phyloP scores from a whole-genome alignment of 2,329 filamentous ascomycete species.

The Colletotrichum tamarilloi region DNA sequence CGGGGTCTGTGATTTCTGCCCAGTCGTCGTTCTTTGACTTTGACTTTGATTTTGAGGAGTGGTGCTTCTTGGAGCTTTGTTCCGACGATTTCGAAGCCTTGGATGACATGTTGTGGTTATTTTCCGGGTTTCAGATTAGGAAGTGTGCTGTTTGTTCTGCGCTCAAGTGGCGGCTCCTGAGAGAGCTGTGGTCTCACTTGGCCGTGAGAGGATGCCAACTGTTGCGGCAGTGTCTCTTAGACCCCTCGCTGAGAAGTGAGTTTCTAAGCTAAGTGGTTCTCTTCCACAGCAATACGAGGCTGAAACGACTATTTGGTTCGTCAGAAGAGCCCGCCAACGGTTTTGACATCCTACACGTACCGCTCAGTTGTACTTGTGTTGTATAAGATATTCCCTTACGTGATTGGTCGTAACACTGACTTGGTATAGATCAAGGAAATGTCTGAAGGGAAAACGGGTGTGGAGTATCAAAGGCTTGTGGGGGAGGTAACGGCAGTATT shows the following conservation, averaged over 20 bases:
- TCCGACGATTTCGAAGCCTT: constrained; percentile 40
- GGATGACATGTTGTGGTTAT: constrained; percentile 44
- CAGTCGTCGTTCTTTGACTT: constrained; percentile 70
- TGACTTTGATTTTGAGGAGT: constrained; percentile 51
- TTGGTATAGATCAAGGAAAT: neutral
- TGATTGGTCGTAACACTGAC: neutral
- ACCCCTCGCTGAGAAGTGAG: neutral
- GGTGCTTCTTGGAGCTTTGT: constrained; percentile 43
- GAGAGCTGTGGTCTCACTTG: neutral
- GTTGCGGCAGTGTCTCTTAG: neutral
- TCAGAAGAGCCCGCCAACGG: neutral
- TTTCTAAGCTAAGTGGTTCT: neutral
- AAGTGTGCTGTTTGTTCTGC: neutral
- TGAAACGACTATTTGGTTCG: neutral
- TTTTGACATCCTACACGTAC: neutral
- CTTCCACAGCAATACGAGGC: neutral
- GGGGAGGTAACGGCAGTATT: neutral
- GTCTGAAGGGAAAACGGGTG: neutral
- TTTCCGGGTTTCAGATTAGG: constrained; percentile 34
- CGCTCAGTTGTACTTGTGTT: neutral
- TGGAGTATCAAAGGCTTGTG: neutral
- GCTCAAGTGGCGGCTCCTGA: neutral
- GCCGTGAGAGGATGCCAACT: neutral
- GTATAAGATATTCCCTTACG: neutral
- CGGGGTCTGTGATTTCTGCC: constrained; percentile 75